Evolutionary conservation across 495 filamentous ascomycete species (phyloP).

Genomic region (Aspergillus diversus): DNA sequence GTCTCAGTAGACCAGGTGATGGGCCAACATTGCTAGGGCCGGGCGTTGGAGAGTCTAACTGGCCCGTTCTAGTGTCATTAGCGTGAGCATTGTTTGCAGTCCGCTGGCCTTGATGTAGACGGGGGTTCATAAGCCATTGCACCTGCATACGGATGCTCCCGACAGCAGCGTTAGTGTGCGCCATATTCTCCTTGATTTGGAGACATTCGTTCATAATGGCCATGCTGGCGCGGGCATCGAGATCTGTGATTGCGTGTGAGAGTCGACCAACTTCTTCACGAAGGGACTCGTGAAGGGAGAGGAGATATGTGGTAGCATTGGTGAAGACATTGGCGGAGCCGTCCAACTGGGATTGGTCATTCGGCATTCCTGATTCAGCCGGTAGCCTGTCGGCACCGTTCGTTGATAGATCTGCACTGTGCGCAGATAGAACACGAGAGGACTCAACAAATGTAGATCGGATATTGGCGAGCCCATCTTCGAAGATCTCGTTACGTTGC

Average conservation of each 20-base stretch:
- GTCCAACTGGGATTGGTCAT: constrained; percentile 21
- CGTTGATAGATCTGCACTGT: neutral
- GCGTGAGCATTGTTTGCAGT: constrained; percentile 25
- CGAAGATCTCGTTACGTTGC: constrained; percentile 61
- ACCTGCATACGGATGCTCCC: constrained; percentile 67
- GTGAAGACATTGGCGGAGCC: constrained; percentile 35
- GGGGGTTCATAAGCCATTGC: constrained; percentile 68
- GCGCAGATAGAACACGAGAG: constrained; percentile 28
- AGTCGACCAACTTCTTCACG: constrained; percentile 65
- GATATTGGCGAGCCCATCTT: constrained; percentile 56
- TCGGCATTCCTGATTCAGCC: neutral
- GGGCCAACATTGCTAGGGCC: constrained; percentile 35
- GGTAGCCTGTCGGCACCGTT: neutral
- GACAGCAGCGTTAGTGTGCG: constrained; percentile 66
- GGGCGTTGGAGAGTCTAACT: constrained; percentile 27
- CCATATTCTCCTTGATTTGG: constrained; percentile 68
- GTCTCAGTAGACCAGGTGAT: constrained; percentile 34
- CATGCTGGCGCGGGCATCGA: constrained; percentile 69
- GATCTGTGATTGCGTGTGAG: constrained; percentile 59
- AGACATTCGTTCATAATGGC: constrained; percentile 70
- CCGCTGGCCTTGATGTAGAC: constrained; percentile 52
- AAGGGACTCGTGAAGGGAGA: constrained; percentile 70
- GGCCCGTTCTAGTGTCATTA: constrained; percentile 21
- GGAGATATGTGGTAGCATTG: constrained; percentile 59
- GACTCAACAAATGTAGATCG: constrained; percentile 45